Percentiles rank a stretch among this genome's conserved stretches.
These are phyloP conservation scores for Eucommia ulmoides DNA, from an alignment of 257 asterid genomes.

Conservation along the genomic window DNA sequence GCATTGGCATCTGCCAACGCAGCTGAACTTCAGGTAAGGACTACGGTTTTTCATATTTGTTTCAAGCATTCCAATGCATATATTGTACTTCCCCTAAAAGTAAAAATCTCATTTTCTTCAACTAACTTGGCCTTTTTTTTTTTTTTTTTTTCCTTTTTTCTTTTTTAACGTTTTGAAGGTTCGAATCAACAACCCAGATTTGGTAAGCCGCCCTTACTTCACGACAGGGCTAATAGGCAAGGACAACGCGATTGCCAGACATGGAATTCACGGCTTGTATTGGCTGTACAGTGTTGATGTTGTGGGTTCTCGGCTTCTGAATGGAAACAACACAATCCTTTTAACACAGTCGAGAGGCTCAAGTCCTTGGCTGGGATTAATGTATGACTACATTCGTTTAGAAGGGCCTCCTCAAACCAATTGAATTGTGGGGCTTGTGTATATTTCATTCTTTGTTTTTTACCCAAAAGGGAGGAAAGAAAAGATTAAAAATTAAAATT, in stretches of 20 bases:
- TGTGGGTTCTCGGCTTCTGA: constrained; percentile 13
- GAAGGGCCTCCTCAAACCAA: constrained; percentile 24
- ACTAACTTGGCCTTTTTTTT: neutral
- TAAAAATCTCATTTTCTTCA: no score
- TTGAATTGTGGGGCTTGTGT: no score
- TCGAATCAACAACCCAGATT: constrained; percentile 22
- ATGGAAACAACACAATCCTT: constrained; percentile 30
- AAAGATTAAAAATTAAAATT: no score
- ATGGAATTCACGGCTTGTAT: constrained; percentile 43
- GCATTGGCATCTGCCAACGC: constrained; percentile 54
- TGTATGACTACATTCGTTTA: constrained; percentile 47
- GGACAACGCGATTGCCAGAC: constrained; percentile 55
- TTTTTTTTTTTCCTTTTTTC: no score
- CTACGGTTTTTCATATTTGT: neutral
- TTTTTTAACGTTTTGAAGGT: constrained; percentile 16
- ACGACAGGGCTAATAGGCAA: constrained; percentile 30
- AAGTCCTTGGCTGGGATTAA: constrained; percentile 21
- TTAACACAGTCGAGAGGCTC: constrained; percentile 20
- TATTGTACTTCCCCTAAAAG: no score
- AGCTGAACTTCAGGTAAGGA: constrained; percentile 47
- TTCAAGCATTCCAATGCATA: neutral
- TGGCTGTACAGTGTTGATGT: constrained; percentile 17
- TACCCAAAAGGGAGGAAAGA: no score
- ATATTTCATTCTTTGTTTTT: no score
- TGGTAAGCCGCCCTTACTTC: constrained; percentile 15